Evolutionary conservation across 495 filamentous ascomycete species (phyloP).

Genomic region (Aspergillus wentii): DNA sequence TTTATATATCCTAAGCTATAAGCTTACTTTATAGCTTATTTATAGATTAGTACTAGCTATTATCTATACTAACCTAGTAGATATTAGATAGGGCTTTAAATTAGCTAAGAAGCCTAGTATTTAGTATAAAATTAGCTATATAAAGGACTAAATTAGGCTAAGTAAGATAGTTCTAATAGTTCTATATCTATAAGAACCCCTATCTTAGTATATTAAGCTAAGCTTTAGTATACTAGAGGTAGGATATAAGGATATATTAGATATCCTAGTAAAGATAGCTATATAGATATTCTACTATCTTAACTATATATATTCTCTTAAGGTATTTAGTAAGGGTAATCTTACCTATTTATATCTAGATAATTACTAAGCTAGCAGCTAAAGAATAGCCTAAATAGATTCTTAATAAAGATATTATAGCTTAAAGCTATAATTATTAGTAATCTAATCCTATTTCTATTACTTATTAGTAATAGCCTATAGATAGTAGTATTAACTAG

Average conservation of each 20-base stretch:
- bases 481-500: neutral
- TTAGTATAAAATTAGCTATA: conserved; percentile 14
- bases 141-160: conserved; percentile 14
- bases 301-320: conserved; percentile 4
- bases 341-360: conserved; percentile 1
- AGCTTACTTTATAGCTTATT: too few relatives aligned
- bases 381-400: conserved; percentile 1
- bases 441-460: too few relatives aligned
- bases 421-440: too few relatives aligned
- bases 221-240: conserved; percentile 20
- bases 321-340: conserved; percentile 4
- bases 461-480: neutral
- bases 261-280: conserved; percentile 24
- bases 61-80: too few relatives aligned
- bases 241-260: conserved; percentile 42
- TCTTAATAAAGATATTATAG: too few relatives aligned
- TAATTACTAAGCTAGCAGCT: neutral
- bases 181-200: conserved; percentile 5
- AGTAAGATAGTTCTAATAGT: conserved; percentile 6
- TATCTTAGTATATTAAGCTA: conserved; percentile 8
- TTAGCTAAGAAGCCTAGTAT: too few relatives aligned
- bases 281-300: conserved; percentile 20
- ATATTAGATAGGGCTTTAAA: too few relatives aligned
- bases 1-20: too few relatives aligned
- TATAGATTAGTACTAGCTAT: too few relatives aligned